These are phyloP conservation scores for Nannochloropsis oceanica DNA, from an alignment of 108 stramenopile genomes.

Conservation along the genomic window DNA sequence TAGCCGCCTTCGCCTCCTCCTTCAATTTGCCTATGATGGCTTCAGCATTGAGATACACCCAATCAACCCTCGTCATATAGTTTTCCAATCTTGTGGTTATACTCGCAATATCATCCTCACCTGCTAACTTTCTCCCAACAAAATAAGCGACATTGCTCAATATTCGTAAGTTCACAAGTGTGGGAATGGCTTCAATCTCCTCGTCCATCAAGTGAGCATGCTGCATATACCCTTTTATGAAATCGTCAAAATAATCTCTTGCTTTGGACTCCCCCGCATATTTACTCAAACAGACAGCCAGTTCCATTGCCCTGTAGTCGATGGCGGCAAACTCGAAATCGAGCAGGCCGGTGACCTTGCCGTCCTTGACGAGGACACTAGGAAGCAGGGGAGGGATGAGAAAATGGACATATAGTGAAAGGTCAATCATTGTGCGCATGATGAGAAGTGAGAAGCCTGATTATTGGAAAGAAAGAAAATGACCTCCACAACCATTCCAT, in stretches of 20 bases:
- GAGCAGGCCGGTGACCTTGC: slow-evolving; percentile 1
- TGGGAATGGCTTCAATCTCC: neutral
- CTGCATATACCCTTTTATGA: neutral
- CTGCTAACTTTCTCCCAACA: slow-evolving; percentile 3
- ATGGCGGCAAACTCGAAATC: slow-evolving; percentile 14
- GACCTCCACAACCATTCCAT: too few species aligned
- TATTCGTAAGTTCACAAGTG: slow-evolving; percentile 1
- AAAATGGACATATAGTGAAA: too few species aligned
- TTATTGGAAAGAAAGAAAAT: too few species aligned
- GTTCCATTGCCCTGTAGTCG: slow-evolving; percentile 10
- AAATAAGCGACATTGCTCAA: slow-evolving; percentile 11
- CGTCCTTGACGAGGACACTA: slow-evolving; percentile 2
- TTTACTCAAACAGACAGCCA: slow-evolving; percentile 3
- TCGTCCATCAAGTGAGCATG: neutral
- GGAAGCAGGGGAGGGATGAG: too few species aligned
- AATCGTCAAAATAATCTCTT: neutral
- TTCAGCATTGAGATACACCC: slow-evolving; percentile 2
- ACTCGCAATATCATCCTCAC: neutral
- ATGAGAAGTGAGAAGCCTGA: too few species aligned
- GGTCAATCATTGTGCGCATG: too few species aligned
- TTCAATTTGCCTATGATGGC: neutral
- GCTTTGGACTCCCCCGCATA: slow-evolving; percentile 3
- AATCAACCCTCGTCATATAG: neutral
- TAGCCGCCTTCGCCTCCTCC: neutral
- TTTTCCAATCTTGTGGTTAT: neutral